Conservation (phyloP, 805 yeast species). For the Metschnikowia shivogae region DNA sequence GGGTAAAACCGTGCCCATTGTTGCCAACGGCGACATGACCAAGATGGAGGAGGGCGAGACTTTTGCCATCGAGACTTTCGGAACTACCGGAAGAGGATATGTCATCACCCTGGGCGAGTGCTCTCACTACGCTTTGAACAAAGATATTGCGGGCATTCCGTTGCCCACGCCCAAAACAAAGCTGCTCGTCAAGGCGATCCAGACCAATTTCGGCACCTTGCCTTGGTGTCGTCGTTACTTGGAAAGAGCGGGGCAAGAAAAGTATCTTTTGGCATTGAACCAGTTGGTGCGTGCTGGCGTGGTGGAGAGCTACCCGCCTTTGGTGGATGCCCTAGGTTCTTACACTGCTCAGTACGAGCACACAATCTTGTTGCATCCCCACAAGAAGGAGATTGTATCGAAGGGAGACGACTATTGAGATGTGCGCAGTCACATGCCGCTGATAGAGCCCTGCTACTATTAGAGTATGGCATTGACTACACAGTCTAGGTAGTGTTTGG, state of each 20-base stretch:
- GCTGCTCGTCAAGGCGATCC: slow-evolving; percentile 62
- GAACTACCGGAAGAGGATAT: slow-evolving; percentile 92
- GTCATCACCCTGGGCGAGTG: slow-evolving; percentile 87
- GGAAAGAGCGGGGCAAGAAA: slow-evolving; percentile 88
- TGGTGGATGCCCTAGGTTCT: slow-evolving; percentile 75
- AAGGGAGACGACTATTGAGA: slow-evolving; percentile 84
- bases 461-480: too few relatives aligned
- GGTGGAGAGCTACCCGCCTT: slow-evolving; percentile 93
- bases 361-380: slow-evolving; percentile 85
- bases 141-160: slow-evolving; percentile 36
- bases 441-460: neutral
- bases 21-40: slow-evolving; percentile 86
- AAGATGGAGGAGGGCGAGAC: slow-evolving; percentile 99
- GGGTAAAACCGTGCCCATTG: slow-evolving; percentile 95
- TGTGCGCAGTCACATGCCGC: neutral
- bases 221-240: slow-evolving; percentile 96
- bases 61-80: slow-evolving; percentile 97
- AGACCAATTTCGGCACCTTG: slow-evolving; percentile 82
- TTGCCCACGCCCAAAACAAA: slow-evolving; percentile 66
- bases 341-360: slow-evolving; percentile 98
- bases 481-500: too few relatives aligned
- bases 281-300: slow-evolving; percentile 79
- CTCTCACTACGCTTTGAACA: slow-evolving; percentile 80
- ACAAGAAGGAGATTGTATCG: slow-evolving; percentile 89
- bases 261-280: slow-evolving; percentile 82